Base-by-base conservation (phyloP, 805 yeast genomes). In the Teunomyces gatunensis region DNA sequence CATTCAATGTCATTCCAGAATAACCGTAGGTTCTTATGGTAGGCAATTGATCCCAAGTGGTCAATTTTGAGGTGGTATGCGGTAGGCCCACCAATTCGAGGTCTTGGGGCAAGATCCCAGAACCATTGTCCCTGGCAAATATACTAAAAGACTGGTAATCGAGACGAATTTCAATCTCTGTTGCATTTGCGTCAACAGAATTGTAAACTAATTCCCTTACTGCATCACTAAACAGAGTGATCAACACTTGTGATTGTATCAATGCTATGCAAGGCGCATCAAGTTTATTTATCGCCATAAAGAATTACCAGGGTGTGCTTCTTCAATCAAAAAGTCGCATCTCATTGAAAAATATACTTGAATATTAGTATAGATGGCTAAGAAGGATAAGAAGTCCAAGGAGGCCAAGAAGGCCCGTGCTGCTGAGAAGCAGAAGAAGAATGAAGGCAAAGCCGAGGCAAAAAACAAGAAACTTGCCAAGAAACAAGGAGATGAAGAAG, bases 351-450 rank as follows among this genome's bases (percentile, higher is more conserved):
- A 34, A 17, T 15, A 17, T 15, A 34, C 6, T 12, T 6, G 40
- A 13, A 12, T 11, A 21, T 21, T 17, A 23, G 28, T 23, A n/a
- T n/a, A 32, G 39, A 91, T 91, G 97, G 97, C 92, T 12, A 92
- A 91, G 71, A 87, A 81, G 59, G 84, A 77, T 52, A 89, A 89
- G 69, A 88, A 89, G 66, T 84, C 88, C 55, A 90, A 89, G 66
- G 96, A 88, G 42, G 89, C 96, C 57, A 89, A 89, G 68, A 90
- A 89, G 77, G 95, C 94, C 18, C 81, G 96, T 42, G 73, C 85
- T 25, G 95, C 92, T 32, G 89, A 80, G 53, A 92, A 92, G 71
- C 81, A 79, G 51, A 83, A 84, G 67, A 92, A 92, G 66, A 85
- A 81, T 45, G 77, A 74, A 44, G 71, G 81, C 45, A 92, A 94